Conservation (phyloP, 2,329 filamentous ascomycete genomes). For the Epichloe typhina region DNA sequence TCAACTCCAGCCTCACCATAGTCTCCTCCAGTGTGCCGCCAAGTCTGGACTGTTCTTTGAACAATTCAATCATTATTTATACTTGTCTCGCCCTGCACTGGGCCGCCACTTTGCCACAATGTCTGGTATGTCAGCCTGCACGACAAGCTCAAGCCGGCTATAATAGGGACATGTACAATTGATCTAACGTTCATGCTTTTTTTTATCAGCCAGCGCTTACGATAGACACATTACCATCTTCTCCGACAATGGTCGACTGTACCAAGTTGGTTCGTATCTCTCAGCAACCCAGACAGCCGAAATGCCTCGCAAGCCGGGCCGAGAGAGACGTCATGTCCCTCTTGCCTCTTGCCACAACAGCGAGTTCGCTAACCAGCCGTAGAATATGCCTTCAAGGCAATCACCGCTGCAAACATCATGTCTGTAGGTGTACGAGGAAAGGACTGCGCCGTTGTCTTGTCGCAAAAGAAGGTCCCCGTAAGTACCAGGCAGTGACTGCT, state of each 20-base stretch:
- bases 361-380: slow-evolving; percentile 8
- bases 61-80: not conserved
- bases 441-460: slow-evolving; percentile 91
- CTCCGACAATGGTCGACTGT: slow-evolving; percentile 93
- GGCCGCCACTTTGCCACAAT: slow-evolving; percentile 27
- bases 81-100: slow-evolving; percentile 6
- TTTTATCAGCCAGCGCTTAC: slow-evolving; percentile 54
- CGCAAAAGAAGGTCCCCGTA: slow-evolving; percentile 99
- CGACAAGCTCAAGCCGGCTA: not conserved
- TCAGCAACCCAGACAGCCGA: not conserved
- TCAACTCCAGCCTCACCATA: slow-evolving; percentile 1
- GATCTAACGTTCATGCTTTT: slow-evolving; percentile 14
- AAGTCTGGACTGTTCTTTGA: not conserved
- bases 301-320: not conserved
- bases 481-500: slow-evolving; percentile 19
- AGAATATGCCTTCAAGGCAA: slow-evolving; percentile 99
- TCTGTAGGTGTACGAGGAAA: slow-evolving; percentile 92
- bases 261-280: slow-evolving; percentile 84
- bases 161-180: not conserved
- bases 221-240: slow-evolving; percentile 99
- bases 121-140: slow-evolving; percentile 31
- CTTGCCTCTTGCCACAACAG: not conserved
- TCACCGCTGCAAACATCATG: slow-evolving; percentile 98
- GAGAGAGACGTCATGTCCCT: not conserved
- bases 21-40: slow-evolving; percentile 2